Base-by-base conservation (phyloP, 1,139 yeast genomes). In the Sugiyamaella sp. region DNA sequence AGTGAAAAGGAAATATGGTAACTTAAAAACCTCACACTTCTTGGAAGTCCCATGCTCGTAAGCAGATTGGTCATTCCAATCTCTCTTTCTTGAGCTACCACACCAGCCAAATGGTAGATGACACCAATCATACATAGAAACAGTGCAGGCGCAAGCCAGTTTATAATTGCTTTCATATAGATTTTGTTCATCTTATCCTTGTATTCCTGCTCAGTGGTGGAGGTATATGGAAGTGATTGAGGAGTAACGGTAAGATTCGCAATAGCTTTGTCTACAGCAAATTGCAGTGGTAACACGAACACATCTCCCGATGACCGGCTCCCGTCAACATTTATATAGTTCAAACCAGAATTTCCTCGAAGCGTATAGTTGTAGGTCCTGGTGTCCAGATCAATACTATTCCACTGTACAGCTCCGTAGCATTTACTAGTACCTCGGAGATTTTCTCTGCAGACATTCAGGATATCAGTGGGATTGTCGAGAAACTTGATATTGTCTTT, bases 261-360 rank as follows among this genome's bases (percentile, higher is more conserved):
- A 37, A 71, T 66, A 1, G 74, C 72, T 19, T 57, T 59, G 51
- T 71, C 74, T n/a, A 71, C 57, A 2, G 74, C 74, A 68, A 71
- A 69, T 49, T 71, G 74, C 12, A 71, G 52, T 2, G 74, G 74
- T 37, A 71, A 55, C 14, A 70, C 61, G 48, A 56, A 62, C 6
- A 58, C 57, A 43, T 71, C 74, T n/a, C 62, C 66, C 6, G 71
- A 67, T 9, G 61, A 54, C 19, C 57, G 58, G 47, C 61, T 61
- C 19, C 56, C 56, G 5, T 52, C 53, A 38, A 70, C 66, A 46
- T 66, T 58, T 44, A 71, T 59, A 29, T 49, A 48, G 22, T 53
- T 48, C 16, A 68, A 55, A 0, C 74, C 74, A 3, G 70, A 60
- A 56, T 71, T 71, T 12, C 71, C 68, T 44, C 74, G 63, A 4